Base-by-base conservation (phyloP, 2,329 filamentous ascomycete species). In the Plectosphaerella cucumerina region DNA sequence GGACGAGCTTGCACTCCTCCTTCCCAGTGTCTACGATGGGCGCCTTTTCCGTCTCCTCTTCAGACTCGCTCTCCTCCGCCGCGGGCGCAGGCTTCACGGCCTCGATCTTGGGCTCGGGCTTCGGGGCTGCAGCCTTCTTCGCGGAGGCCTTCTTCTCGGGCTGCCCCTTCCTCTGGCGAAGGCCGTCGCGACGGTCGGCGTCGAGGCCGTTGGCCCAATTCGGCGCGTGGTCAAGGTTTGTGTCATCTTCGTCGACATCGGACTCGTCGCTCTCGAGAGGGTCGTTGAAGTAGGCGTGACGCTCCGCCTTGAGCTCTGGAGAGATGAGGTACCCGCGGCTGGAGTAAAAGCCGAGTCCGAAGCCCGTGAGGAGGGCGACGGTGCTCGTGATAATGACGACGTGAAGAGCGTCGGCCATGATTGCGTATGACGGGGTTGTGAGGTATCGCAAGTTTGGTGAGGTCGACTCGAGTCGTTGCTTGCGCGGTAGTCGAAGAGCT, bases 1-100 rank as follows among this genome's bases (percentile, higher is more conserved):
- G 75, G 14, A 97, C 90, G 52, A 97, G 77, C 73, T 97, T 97
- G 75, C 93, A 96, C 69, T 97, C 92, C 70, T 97, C 92, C 21
- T 74, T 77, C 44, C 59, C 53, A 21, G 35, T 37, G 14, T 14
- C 74, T 18, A 60, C 61, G 41, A 63, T 63, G 47, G 60, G 56
- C 41, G 60, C 60, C 20, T 53, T 56, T 18, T 57, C 56, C 17
- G 57, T 52, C 37, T 59, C 64, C 21, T 68, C 60, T 51, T 59
- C 47, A 61, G 71, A 70, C 63, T 73, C 73, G 55, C 67, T 73
- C 60, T 76, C 60, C 59, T 78, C 71, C 15, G 70, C 66, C 18
- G 66, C 69, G 42, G 59, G 58, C 31, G 46, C 45, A 15, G 63
- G 39, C 39, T 42, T 42, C n/a, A 10, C n/a, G 5, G n/a, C 17